Conservation (phyloP, 2,329 filamentous ascomycete genomes). For the Colletotrichum phormii region DNA sequence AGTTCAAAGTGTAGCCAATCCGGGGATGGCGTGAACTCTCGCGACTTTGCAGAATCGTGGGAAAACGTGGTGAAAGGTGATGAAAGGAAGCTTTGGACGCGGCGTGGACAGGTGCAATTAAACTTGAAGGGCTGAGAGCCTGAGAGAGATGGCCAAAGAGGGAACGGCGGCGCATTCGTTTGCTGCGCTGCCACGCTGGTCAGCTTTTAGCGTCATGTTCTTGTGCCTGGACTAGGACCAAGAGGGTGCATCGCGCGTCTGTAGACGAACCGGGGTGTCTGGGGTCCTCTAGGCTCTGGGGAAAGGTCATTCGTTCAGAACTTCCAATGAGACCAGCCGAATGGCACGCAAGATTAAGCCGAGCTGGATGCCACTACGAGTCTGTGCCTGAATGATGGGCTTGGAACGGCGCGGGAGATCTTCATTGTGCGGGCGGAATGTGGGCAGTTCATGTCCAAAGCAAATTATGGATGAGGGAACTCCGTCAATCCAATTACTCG, state of each 20-base stretch:
- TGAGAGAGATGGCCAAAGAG: neutral
- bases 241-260: neutral
- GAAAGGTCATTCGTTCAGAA: neutral
- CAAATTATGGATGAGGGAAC: neutral
- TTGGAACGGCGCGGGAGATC: neutral
- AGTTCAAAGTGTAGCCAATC: neutral
- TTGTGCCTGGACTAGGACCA: neutral
- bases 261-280: neutral
- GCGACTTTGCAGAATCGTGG: neutral
- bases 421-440: neutral
- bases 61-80: neutral
- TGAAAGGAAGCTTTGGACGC: neutral
- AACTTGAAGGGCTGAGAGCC: neutral
- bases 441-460: neutral
- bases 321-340: neutral
- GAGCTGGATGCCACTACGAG: neutral
- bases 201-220: constrained; percentile 8
- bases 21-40: neutral
- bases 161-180: neutral
- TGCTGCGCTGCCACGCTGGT: neutral
- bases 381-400: neutral
- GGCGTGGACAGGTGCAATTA: neutral
- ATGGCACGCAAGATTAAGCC: neutral
- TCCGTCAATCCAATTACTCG: neutral
- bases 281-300: neutral